These are phyloP conservation scores for Mangifera indica DNA, from an alignment of 345 rosid species.

Conservation along the genomic window DNA sequence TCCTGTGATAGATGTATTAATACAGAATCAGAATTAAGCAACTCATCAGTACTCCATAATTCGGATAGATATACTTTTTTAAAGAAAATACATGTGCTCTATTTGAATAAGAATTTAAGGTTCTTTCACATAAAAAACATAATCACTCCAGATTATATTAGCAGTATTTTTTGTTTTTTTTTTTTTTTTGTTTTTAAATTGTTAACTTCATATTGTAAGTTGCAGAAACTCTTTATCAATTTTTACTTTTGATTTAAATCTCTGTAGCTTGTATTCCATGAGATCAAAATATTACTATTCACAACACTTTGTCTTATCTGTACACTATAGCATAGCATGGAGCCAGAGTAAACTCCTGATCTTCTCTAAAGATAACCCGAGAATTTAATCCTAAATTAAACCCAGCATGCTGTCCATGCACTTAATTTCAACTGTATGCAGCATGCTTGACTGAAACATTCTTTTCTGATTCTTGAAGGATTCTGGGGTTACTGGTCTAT, in stretches of 20 bases:
- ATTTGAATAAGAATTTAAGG: not conserved
- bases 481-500: constrained; percentile 51
- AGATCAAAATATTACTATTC: not conserved
- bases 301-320: not conserved
- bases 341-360: not conserved
- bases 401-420: not conserved
- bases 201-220: not conserved
- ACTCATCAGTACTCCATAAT: no score
- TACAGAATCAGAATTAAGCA: no score
- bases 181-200: no score
- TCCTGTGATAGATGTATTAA: no score
- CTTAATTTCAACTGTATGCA: not conserved
- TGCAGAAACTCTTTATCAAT: not conserved
- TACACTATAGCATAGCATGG: not conserved
- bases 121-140: not conserved
- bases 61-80: no score
- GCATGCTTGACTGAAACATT: constrained; percentile 9
- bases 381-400: not conserved
- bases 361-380: not conserved
- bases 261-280: not conserved
- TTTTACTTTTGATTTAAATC: not conserved
- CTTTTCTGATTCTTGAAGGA: constrained; percentile 36
- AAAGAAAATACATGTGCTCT: not conserved
- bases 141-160: not conserved
- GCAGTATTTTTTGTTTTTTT: not conserved